Conservation (phyloP, 179 eudicot genomes). For the Beta lomatogona region DNA sequence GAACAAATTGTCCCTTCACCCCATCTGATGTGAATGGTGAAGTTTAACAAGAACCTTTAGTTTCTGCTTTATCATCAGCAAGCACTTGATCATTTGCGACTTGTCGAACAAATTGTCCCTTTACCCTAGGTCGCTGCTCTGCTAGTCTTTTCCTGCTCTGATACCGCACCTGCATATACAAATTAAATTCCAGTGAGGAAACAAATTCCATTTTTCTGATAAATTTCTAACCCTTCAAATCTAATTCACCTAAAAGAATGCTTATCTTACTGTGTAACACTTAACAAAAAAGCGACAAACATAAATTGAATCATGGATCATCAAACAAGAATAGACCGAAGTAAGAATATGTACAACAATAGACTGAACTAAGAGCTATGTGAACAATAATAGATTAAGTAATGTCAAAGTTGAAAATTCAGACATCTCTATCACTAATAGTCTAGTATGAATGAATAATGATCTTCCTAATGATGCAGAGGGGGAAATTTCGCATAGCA, state of each 20-base stretch:
- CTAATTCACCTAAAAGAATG: background rate
- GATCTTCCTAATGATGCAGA: too few species aligned
- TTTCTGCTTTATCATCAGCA: constrained; percentile 18
- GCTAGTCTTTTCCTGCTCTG: constrained; percentile 44
- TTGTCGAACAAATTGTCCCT: constrained; percentile 44
- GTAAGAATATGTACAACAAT: too few species aligned
- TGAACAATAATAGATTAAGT: too few species aligned
- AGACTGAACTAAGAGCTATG: too few species aligned
- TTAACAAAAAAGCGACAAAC: too few species aligned
- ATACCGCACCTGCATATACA: constrained; percentile 33
- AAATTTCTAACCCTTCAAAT: background rate
- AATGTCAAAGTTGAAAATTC: too few species aligned
- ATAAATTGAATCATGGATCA: too few species aligned
- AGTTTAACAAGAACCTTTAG: background rate
- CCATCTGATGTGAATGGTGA: background rate
- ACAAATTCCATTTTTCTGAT: background rate
- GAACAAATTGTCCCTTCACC: constrained; percentile 43
- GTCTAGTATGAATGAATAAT: too few species aligned
- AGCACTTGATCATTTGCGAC: constrained; percentile 20
- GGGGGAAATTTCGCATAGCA: too few species aligned
- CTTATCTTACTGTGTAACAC: too few species aligned
- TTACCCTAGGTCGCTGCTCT: constrained; percentile 43
- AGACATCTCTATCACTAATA: background rate
- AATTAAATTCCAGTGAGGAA: background rate
- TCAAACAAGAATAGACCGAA: too few species aligned